Base-by-base conservation (phyloP, 2,329 filamentous ascomycete genomes). In the Aspergillus fumigatus region DNA sequence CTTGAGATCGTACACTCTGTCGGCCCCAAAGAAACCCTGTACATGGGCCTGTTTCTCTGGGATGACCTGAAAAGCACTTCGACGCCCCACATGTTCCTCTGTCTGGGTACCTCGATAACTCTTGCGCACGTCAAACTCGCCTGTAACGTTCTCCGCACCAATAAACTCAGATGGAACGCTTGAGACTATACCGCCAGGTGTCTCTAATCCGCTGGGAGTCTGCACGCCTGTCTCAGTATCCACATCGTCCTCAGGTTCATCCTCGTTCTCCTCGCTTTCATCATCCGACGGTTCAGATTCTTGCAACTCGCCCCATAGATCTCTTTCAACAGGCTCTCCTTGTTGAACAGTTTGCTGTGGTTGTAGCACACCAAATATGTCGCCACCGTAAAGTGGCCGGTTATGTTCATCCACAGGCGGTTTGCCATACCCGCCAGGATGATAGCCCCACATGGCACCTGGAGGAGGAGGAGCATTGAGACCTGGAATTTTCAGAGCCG, bases 371-470 rank as follows among this genome's bases (percentile, higher is more conserved):
- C 94, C 94, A 70, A 96, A 97, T 23, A 97, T 90, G 73, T 99
- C 94, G 64, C 94, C 93, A 52, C 93, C 94, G 70, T 92, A 97
- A 3, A 97, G 79, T 0, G 94, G 92, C 51, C 90, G 82, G 73
- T 96, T 96, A 72, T 90, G 89, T 65, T 97, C 94, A 70, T 97
- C 93, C 0, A 96, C 87, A 0, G 94, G 94, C 0, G 94, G 93
- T 72, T 97, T 97, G 51, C 94, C 94, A 80, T 93, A 99, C 58
- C 93, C 92, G 58, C 94, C 94, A 7, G 93, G 92, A 64, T 93
- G 89, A 73, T 96, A 99, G 2, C 94, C 94, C 94, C 94, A 99
- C 56, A 87, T 85, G 25, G 89, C 92, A 50, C 93, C 93, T 1
- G 90, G 82, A 2, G 94, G 94, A 10, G 93, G 90, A 4, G 94